These are phyloP conservation scores for Melastoma malabathricum DNA, from an alignment of 345 rosid species.

Conservation along the genomic window DNA sequence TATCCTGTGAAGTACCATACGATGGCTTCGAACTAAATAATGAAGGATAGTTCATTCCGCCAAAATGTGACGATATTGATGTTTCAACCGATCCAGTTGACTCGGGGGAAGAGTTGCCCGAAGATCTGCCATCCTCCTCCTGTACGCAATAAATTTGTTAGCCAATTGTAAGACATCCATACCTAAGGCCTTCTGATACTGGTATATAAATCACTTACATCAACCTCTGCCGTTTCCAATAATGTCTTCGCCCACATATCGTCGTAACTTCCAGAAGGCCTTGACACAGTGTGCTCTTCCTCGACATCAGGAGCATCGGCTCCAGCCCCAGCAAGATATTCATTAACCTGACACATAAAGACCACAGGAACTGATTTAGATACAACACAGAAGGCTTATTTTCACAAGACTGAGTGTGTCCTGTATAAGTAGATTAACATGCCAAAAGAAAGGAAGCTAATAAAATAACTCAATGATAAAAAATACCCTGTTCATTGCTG, in stretches of 20 bases:
- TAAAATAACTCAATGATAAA: neutral
- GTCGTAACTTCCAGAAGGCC: constrained; percentile 92
- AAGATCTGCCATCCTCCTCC: constrained; percentile 93
- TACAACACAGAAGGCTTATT: too few relatives aligned
- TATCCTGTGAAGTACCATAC: constrained; percentile 57
- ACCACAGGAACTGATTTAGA: neutral
- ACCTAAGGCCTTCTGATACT: neutral
- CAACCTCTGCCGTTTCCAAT: constrained; percentile 71
- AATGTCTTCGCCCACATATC: constrained; percentile 99
- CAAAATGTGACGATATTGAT: constrained; percentile 93
- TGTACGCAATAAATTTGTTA: constrained; percentile 11
- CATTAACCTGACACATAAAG: constrained; percentile 63
- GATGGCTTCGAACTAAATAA: constrained; percentile 80
- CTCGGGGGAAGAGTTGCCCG: constrained; percentile 93
- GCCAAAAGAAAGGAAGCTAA: neutral
- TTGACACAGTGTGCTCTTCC: constrained; percentile 71
- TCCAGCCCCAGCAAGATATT: constrained; percentile 91
- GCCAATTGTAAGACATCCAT: too few relatives aligned
- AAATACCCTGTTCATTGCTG: constrained; percentile 87
- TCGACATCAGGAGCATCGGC: constrained; percentile 99
- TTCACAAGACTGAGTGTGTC: too few relatives aligned
- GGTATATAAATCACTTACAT: constrained; percentile 23
- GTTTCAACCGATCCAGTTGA: constrained; percentile 93
- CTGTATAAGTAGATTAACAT: too few relatives aligned
- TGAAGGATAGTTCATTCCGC: constrained; percentile 97